Evolutionary conservation across 2,329 filamentous ascomycete genomes (phyloP).

Genomic region (Verticillium isaacii): DNA sequence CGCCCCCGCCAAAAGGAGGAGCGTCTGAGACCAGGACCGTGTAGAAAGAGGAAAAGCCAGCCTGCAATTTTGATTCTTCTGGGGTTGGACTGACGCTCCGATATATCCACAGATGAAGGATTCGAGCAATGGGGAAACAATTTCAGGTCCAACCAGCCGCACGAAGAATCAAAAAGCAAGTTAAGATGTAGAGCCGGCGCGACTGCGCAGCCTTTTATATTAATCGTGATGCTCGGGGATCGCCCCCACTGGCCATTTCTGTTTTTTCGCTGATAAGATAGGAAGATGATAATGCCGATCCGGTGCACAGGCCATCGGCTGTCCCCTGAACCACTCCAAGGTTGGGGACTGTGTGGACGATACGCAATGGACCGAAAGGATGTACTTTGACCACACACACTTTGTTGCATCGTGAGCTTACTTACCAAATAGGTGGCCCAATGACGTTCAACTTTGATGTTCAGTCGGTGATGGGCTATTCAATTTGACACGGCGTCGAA

Average conservation of each 20-base stretch:
- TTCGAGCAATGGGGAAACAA: conserved; percentile 76
- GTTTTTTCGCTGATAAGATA: background rate
- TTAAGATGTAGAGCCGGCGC: conserved; percentile 17
- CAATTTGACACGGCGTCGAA: too few species aligned
- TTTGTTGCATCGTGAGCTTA: too few species aligned
- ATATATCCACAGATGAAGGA: conserved; percentile 49
- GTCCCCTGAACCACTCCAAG: background rate
- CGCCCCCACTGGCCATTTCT: background rate
- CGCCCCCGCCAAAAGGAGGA: conserved; percentile 12
- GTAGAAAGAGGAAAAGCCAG: conserved; percentile 40
- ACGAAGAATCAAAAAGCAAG: conserved; percentile 62
- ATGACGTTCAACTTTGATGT: too few species aligned
- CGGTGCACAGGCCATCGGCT: background rate
- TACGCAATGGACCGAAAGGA: too few species aligned
- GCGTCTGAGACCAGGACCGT: conserved; percentile 20
- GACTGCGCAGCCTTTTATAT: conserved; percentile 3
- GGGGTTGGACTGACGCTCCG: conserved; percentile 74
- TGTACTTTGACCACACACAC: too few species aligned
- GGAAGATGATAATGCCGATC: background rate
- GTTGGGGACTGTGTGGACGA: too few species aligned
- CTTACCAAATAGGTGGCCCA: too few species aligned
- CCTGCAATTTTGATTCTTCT: conserved; percentile 78
- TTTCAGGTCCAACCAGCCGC: conserved; percentile 70
- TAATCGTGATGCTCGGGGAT: background rate
- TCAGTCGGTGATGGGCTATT: too few species aligned